A percentile compares a stretch with the other conserved stretches of the same genome.
These are phyloP conservation scores for Tolypocladium paradoxum DNA, from an alignment of 2,329 filamentous ascomycete genomes.

Conservation along the genomic window DNA sequence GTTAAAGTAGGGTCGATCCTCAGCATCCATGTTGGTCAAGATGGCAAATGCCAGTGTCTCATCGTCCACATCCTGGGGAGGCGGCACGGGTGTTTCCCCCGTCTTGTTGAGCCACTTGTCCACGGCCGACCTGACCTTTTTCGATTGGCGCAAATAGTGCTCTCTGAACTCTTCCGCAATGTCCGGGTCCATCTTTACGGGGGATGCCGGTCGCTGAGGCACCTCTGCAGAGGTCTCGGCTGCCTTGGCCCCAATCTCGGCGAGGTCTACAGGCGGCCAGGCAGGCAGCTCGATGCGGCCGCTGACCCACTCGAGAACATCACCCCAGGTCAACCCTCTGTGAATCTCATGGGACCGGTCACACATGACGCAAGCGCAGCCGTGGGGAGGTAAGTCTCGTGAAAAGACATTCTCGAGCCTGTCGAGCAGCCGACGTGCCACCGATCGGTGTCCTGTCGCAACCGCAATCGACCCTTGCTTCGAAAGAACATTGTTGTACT, in stretches of 20 bases:
- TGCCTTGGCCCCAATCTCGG: constrained; percentile 48
- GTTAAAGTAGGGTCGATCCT: constrained; percentile 73
- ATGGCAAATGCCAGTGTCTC: constrained; percentile 92
- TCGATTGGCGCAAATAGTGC: constrained; percentile 83
- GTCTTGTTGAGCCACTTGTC: constrained; percentile 83
- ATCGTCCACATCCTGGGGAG: constrained; percentile 83
- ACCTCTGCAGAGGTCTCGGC: constrained; percentile 50
- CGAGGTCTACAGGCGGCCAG: constrained; percentile 82
- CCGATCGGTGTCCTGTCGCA: constrained; percentile 86
- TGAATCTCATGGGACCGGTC: constrained; percentile 49
- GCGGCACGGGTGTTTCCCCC: constrained; percentile 59
- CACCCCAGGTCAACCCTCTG: constrained; percentile 81
- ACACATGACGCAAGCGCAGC: constrained; percentile 83
- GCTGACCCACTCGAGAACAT: constrained; percentile 86
- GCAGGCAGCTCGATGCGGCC: constrained; percentile 74
- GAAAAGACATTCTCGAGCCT: constrained; percentile 91
- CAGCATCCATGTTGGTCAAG: constrained; percentile 68
- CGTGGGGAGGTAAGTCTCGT: constrained; percentile 75
- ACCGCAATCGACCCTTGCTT: constrained; percentile 87
- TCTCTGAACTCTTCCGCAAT: constrained; percentile 88
- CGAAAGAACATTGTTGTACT: constrained; percentile 71
- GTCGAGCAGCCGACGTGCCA: constrained; percentile 83
- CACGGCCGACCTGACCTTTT: constrained; percentile 84
- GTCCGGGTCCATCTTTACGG: constrained; percentile 76
- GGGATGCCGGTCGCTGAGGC: constrained; percentile 46